Evolutionary conservation across 129 eudicot species (phyloP), one percentile per base, ranked within the genome.

Genomic region (Artemisia argyi): DNA sequence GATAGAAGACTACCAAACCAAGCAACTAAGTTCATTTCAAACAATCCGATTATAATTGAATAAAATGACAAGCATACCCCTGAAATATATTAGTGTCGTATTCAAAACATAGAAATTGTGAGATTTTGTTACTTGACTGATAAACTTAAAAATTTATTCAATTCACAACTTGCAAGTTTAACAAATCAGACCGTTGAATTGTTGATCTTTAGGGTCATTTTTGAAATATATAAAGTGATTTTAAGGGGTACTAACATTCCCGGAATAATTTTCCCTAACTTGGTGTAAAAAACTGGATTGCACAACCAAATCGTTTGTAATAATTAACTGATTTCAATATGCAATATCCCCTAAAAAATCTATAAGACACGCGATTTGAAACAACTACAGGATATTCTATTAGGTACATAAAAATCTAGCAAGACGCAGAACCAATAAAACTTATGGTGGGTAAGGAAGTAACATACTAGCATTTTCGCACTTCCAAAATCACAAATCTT

Each of bases 401-500:
- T 56, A 19, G 42, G 48, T 39, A 56, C 22, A 55, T 19, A 18
- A 55, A 68, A 55, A 70, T 18, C 11, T 39, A 35, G 22, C 22
- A 13, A 55, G 66, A 71, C 42, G 44, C 24, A 39, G 2, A 71
- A 71, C 65, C 9, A 32, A 42, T 6, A 71, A 46, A 65, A 65
- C 16, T 39, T 54, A 74, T 8, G 20, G 5, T 19, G 76, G 17
- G 47, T 30, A 20, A 47, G 66, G 28, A 46, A 65, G 74, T 52
- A 61, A 78, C 95, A 24, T 87, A 94, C 98, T 13, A 94, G 85
- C 75, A 84, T 84, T 86, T 94, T 94, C 13, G 98, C 98, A 79
- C 98, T 94, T 82, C 97, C 98, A 24, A 94, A 90, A 69, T 94
- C 98, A 51, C 98, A 94, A 59, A 94, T 94, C 76, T 90, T 94